Conservation (phyloP, 176 grass and related monocot genomes). For the Zizania latifolia region DNA sequence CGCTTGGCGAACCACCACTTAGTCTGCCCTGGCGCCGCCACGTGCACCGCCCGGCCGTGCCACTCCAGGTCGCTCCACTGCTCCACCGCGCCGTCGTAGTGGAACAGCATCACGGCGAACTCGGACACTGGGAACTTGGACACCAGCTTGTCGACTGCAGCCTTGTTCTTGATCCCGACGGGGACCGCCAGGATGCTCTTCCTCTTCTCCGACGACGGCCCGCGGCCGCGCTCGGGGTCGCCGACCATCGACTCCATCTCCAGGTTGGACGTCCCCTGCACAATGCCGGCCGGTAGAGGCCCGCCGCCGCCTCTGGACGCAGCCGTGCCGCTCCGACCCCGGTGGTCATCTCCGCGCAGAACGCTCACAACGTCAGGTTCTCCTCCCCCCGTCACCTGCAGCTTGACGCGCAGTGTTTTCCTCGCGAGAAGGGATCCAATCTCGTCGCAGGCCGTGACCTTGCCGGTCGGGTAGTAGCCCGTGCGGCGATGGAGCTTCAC, state of each 20-base stretch:
- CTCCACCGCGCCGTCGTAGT: slow-evolving; percentile 74
- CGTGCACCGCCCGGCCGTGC: slow-evolving; percentile 44
- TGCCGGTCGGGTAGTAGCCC: too few relatives aligned
- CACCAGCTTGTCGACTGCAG: slow-evolving; percentile 57
- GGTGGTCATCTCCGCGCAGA: background rate
- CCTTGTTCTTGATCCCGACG: slow-evolving; percentile 80
- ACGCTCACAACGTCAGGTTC: background rate
- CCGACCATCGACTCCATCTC: slow-evolving; percentile 55
- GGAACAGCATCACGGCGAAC: slow-evolving; percentile 71
- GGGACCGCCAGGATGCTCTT: slow-evolving; percentile 78
- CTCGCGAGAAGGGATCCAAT: background rate
- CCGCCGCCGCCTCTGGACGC: slow-evolving; percentile 39
- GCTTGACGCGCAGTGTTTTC: background rate
- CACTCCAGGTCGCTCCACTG: slow-evolving; percentile 60
- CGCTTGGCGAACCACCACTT: slow-evolving; percentile 94
- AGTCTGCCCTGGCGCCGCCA: slow-evolving; percentile 59
- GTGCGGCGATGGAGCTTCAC: slow-evolving; percentile 34
- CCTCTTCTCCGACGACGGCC: background rate
- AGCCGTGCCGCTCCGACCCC: slow-evolving; percentile 30
- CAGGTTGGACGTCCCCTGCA: slow-evolving; percentile 57
- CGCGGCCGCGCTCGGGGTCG: slow-evolving; percentile 14
- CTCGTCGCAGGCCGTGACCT: background rate
- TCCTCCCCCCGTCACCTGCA: background rate
- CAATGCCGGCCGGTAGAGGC: slow-evolving; percentile 64
- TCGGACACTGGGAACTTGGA: slow-evolving; percentile 55